Conservation (phyloP, 1,284 basidiomycete genomes). For the Caloboletus inedulis region DNA sequence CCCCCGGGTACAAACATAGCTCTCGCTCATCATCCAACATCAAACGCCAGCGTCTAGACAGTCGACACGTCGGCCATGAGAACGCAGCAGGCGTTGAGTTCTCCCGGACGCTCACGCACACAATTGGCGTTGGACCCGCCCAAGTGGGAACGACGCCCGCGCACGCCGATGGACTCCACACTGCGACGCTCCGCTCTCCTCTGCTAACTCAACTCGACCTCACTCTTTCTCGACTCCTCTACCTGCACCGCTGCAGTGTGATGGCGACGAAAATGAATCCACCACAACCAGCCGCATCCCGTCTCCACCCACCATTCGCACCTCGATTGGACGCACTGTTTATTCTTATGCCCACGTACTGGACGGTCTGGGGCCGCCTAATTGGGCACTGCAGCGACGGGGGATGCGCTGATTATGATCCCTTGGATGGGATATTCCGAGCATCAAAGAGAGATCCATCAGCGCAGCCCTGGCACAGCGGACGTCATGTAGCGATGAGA, state of each 20-base stretch:
- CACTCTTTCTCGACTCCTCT: too few relatives aligned
- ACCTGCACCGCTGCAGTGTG: too few relatives aligned
- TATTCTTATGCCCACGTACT: neutral
- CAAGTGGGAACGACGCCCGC: too few relatives aligned
- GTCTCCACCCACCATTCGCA: neutral
- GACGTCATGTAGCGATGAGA: neutral
- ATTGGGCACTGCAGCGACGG: neutral
- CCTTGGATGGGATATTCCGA: neutral
- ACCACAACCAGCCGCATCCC: neutral
- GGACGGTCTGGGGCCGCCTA: neutral
- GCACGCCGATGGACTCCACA: too few relatives aligned
- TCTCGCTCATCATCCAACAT: neutral
- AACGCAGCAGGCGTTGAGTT: neutral
- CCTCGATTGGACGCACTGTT: neutral
- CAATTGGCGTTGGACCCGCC: too few relatives aligned
- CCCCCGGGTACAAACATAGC: neutral
- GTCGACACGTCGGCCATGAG: neutral
- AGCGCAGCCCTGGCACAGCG: slow-evolving; percentile 6
- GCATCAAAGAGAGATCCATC: slow-evolving; percentile 1
- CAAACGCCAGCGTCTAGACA: neutral
- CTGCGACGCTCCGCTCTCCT: too few relatives aligned
- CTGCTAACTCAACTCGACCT: too few relatives aligned
- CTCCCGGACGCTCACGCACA: neutral
- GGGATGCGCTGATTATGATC: neutral
- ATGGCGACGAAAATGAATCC: neutral